Percentiles rank a stretch among this genome's conserved stretches.
These are phyloP conservation scores for Ogataea philodendri DNA, from an alignment of 805 yeast species.

Conservation along the genomic window DNA sequence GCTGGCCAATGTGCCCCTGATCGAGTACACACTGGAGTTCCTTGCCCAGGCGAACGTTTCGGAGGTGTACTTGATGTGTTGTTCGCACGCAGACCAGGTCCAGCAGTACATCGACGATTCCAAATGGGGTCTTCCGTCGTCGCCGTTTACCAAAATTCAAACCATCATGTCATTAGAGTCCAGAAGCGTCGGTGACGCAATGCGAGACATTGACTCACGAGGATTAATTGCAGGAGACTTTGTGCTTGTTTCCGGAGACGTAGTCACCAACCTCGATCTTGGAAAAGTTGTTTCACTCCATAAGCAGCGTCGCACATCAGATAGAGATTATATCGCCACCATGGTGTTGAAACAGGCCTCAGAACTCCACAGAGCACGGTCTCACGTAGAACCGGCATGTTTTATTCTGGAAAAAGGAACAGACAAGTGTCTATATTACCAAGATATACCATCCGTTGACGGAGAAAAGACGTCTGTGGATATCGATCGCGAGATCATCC, in stretches of 20 bases:
- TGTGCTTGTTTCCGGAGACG: constrained; percentile 88
- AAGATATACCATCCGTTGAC: constrained; percentile 59
- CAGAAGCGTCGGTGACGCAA: constrained; percentile 92
- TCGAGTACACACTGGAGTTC: constrained; percentile 93
- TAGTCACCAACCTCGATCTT: constrained; percentile 87
- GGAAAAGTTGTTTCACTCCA: constrained; percentile 72
- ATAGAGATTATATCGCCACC: constrained; percentile 89
- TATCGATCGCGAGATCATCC: constrained; percentile 82
- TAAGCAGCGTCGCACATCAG: constrained; percentile 63
- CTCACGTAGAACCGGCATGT: constrained; percentile 77
- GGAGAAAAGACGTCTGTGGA: constrained; percentile 51
- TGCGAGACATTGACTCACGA: constrained; percentile 91
- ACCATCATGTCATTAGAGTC: constrained; percentile 84
- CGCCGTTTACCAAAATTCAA: constrained; percentile 76
- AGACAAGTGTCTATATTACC: constrained; percentile 79
- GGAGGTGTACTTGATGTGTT: constrained; percentile 88
- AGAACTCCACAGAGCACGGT: constrained; percentile 80
- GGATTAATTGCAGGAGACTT: constrained; percentile 91
- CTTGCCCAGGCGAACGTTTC: constrained; percentile 86
- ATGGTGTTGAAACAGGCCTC: constrained; percentile 88
- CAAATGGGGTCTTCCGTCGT: constrained; percentile 63
- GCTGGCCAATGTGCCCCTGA: constrained; percentile 86
- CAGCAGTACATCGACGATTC: constrained; percentile 74
- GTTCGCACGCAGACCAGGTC: constrained; percentile 86
- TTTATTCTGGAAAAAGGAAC: constrained; percentile 75